Evolutionary conservation across 2,329 filamentous ascomycete species (phyloP).

Genomic region (Coleophoma cylindrospora): DNA sequence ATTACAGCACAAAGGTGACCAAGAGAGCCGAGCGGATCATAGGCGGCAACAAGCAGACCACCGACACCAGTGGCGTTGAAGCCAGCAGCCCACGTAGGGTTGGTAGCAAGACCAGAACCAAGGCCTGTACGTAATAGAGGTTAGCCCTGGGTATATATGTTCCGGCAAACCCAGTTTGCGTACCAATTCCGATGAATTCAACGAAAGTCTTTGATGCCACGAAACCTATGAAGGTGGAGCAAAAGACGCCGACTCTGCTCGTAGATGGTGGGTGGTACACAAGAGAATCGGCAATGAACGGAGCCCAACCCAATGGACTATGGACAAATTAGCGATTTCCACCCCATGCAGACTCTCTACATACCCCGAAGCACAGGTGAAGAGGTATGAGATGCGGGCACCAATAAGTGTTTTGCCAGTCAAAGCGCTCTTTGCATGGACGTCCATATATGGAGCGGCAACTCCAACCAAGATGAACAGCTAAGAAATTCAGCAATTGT

Average conservation of each 20-base stretch:
- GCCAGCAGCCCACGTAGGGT: background rate
- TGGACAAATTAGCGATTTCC: background rate
- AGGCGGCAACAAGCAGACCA: background rate
- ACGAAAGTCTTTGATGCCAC: background rate
- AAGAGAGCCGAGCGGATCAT: background rate
- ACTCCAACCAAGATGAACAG: background rate
- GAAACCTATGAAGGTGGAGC: background rate
- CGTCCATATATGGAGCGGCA: background rate
- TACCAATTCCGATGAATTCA: background rate
- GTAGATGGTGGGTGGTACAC: background rate
- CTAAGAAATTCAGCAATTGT: background rate
- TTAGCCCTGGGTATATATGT: background rate
- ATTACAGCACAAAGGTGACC: background rate
- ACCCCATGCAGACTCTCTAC: background rate
- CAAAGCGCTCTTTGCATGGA: background rate
- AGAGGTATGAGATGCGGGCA: background rate
- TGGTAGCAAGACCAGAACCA: background rate
- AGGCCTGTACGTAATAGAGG: background rate
- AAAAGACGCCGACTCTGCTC: background rate
- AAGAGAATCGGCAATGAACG: background rate
- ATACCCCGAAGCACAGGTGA: background rate
- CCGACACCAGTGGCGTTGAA: background rate
- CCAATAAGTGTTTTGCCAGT: background rate
- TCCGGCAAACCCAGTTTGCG: background rate
- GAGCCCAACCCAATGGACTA: background rate